A percentile compares a stretch with the other conserved stretches of the same genome.
phyloP scores from a whole-genome alignment of 176 grass and related monocot species.

The Musa beccarii region DNA sequence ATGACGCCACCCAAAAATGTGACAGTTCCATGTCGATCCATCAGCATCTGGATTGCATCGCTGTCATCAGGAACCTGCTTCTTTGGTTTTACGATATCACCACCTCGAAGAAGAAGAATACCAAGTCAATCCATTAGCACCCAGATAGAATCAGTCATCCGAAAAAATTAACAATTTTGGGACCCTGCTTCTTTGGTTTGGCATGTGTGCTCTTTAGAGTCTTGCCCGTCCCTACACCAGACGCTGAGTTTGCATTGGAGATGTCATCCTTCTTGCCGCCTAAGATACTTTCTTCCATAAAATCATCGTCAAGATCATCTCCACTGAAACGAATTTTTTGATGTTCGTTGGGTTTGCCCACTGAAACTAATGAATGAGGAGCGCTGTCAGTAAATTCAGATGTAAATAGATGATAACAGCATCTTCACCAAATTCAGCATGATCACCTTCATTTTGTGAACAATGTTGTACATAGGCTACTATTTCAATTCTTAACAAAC shows the following conservation, averaged over 20 bases:
- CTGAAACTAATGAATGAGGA: slow-evolving; percentile 34
- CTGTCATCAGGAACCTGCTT: no score
- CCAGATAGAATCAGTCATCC: not conserved
- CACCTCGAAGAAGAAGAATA: no score
- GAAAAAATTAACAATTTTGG: slow-evolving; percentile 71
- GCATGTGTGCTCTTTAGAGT: slow-evolving; percentile 19
- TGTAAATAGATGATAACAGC: not conserved
- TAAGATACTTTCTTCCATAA: slow-evolving; percentile 49
- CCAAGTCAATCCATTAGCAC: not conserved
- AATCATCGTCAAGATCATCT: slow-evolving; percentile 95
- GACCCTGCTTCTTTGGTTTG: slow-evolving; percentile 48
- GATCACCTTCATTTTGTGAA: not conserved
- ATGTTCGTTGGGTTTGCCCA: slow-evolving; percentile 6
- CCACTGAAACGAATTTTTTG: slow-evolving; percentile 31
- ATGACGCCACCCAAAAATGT: no score
- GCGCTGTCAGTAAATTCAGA: slow-evolving; percentile 13
- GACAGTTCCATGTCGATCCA: no score
- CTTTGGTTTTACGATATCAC: no score
- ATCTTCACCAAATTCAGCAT: not conserved
- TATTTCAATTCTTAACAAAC: not conserved
- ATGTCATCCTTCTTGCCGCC: slow-evolving; percentile 25
- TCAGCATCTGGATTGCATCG: no score
- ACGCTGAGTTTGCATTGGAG: slow-evolving; percentile 25
- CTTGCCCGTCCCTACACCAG: slow-evolving; percentile 1
- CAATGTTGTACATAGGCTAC: not conserved